Evolutionary conservation across 108 stramenopile species (phyloP).

Genomic region (Discostella stelligeroides): DNA sequence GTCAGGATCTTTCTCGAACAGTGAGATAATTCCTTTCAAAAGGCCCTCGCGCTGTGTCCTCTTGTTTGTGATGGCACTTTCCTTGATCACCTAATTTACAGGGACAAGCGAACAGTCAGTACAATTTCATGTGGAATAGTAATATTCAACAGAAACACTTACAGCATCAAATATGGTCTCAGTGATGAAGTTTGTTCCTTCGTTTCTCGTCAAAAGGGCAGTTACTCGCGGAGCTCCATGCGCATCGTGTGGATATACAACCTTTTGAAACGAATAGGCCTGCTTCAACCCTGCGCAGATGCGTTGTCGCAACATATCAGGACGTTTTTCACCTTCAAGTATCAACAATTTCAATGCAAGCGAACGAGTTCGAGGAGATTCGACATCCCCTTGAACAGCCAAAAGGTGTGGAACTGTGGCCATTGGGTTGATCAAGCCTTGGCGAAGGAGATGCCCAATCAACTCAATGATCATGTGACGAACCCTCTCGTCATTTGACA

Average conservation of each 20-base stretch:
- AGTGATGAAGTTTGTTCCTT: conserved; percentile 35
- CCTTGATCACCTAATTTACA: no score
- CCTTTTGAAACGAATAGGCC: conserved; percentile 74
- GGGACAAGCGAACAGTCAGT: no score
- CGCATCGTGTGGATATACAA: conserved; percentile 56
- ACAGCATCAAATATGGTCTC: conserved; percentile 86
- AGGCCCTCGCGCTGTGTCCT: conserved; percentile 76
- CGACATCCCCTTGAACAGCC: conserved; percentile 88
- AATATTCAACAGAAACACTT: no score
- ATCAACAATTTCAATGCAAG: conserved; percentile 73
- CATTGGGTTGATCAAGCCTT: conserved; percentile 92
- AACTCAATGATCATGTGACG: conserved; percentile 73
- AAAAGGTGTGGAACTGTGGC: conserved; percentile 82
- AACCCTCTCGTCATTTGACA: conserved; percentile 57
- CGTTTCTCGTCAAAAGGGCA: conserved; percentile 58
- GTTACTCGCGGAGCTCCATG: conserved; percentile 41
- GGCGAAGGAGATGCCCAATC: conserved; percentile 80
- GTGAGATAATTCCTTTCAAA: conserved; percentile 50
- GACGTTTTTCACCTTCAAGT: conserved; percentile 83
- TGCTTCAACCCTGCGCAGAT: conserved; percentile 79
- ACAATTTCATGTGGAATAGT: no score
- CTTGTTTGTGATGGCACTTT: conserved; percentile 65
- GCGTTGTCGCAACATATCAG: conserved; percentile 77
- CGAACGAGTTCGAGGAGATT: conserved; percentile 65
- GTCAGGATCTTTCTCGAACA: conserved; percentile 43